Evolutionary conservation across 768 basidiomycete genomes (phyloP), one percentile per base, ranked within the genome.

Genomic region (Astraeus odoratus): DNA sequence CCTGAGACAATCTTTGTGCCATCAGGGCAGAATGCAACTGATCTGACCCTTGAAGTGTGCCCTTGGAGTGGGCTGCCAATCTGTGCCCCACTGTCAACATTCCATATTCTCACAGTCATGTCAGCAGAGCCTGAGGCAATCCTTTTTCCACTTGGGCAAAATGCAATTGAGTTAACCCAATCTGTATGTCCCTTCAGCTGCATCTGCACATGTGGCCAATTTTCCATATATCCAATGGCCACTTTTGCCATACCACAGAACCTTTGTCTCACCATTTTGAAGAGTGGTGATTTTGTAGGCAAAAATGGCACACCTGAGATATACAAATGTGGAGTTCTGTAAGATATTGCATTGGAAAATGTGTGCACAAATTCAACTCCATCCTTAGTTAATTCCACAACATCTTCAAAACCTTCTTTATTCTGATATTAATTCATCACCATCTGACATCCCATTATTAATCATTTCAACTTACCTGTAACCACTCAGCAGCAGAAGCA

Each of bases 251-350:
- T 16, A 16, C 10, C 16, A 10, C 8, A n/a, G 19, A 44, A 36
- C 19, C 20, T 20, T 15, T 30, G 7, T 41, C 19, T n/a, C 6
- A 33, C 15, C 15, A 16, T 15, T 33, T 8, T 2, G 15, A 18
- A 33, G 4, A 70, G 51, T 8, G 42, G 29, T 20, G 60, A 62
- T 20, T 51, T 47, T 3, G 25, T 47, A 2, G 69, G 67, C 9
- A 57, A 47, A 27, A 67, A 66, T 9, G 67, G 58, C 27, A 71
- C 47, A 16, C 64, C 69, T 24, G 69, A 70, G 7, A 70, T 7
- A 44, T 66, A 33, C 2, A 33, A 2, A 8, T 33, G 31, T 22
- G 49, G 48, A 33, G 53, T 45, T n/a, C n/a, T n/a, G n/a, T n/a
- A n/a, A n/a, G n/a, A n/a, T 19, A 70, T 60, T 13, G 57, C 40